Percentiles rank a stretch among this genome's conserved stretches.
These are phyloP conservation scores for Globisporangium camurandrum DNA, from an alignment of 352 stramenopile genomes.

Conservation along the genomic window DNA sequence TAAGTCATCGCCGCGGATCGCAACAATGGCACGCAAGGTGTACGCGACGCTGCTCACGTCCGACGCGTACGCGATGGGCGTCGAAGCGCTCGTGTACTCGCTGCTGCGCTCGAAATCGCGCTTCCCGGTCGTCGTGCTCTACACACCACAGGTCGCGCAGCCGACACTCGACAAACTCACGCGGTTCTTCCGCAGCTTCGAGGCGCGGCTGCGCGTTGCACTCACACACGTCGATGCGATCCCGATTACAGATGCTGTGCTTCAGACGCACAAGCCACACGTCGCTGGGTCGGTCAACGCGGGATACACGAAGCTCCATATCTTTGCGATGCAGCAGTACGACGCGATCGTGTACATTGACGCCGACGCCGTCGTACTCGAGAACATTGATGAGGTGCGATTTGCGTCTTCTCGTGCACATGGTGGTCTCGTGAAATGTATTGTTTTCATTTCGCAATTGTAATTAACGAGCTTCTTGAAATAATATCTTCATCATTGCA, in stretches of 20 bases:
- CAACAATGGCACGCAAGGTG: not conserved
- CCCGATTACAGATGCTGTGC: constrained; percentile 13
- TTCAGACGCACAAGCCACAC: constrained; percentile 9
- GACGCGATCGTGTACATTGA: constrained; percentile 85
- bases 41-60: constrained; percentile 36
- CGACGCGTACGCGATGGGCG: constrained; percentile 28
- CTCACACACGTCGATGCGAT: constrained; percentile 21
- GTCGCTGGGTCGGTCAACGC: constrained; percentile 35
- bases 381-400: constrained; percentile 55
- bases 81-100: constrained; percentile 30
- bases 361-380: constrained; percentile 67
- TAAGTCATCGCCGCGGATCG: too few relatives aligned
- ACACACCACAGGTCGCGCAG: constrained; percentile 24
- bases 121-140: constrained; percentile 22
- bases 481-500: too few relatives aligned
- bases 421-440: too few relatives aligned
- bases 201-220: constrained; percentile 7
- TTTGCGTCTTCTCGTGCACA: too few relatives aligned
- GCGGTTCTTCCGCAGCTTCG: constrained; percentile 14
- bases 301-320: constrained; percentile 32
- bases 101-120: constrained; percentile 9
- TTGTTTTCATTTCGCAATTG: too few relatives aligned
- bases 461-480: too few relatives aligned
- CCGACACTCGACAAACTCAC: constrained; percentile 12
- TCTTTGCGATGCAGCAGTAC: constrained; percentile 65